Base-by-base conservation (phyloP, 148 eudicot species). In the Hydrangea macrophylla region DNA sequence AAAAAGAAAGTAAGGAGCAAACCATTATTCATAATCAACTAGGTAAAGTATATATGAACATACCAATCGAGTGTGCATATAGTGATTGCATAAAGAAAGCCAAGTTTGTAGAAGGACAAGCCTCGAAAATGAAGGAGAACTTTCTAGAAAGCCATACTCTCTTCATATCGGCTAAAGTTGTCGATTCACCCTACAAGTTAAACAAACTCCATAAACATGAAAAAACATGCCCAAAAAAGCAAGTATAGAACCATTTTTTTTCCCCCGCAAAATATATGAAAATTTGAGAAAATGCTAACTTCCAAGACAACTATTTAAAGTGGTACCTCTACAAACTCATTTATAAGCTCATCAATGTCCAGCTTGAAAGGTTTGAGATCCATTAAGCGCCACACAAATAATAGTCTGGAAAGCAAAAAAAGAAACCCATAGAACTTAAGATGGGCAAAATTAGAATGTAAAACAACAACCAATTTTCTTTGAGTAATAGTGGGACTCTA, bases 291-390 rank as follows among this genome's bases (percentile, higher is more conserved):
- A 28, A 63, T 45, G 6, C 33, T n/a, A n/a, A n/a, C n/a, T n/a
- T n/a, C n/a, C 40, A 12, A 42, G 45, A 44, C 25, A 57, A 44
- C 40, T 55, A 37, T 44, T 42, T 11, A 5, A 54, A 69, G 8
- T 50, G 10, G 31, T 83, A 87, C 96, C 88, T 82, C 71, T 0
- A 75, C 77, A 53, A 89, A 92, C 24, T 84, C 92, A 40, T 60
- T 69, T 66, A 92, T 81, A 61, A 92, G 92, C 60, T 92, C 92
- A 65, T 92, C 90, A 65, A 92, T 82, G 79, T 92, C 97, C 20
- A 76, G 79, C 66, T 79, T 87, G 79, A 87, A 89, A 10, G 75
- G 78, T 30, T 76, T 77, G 60, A 83, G 82, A 58, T 83, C 89
- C 90, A 88, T 76, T 24, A n/a, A n/a, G n/a, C n/a, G n/a, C n/a